Conservation (phyloP, 805 yeast species). For the Lipomyces mesembrius region DNA sequence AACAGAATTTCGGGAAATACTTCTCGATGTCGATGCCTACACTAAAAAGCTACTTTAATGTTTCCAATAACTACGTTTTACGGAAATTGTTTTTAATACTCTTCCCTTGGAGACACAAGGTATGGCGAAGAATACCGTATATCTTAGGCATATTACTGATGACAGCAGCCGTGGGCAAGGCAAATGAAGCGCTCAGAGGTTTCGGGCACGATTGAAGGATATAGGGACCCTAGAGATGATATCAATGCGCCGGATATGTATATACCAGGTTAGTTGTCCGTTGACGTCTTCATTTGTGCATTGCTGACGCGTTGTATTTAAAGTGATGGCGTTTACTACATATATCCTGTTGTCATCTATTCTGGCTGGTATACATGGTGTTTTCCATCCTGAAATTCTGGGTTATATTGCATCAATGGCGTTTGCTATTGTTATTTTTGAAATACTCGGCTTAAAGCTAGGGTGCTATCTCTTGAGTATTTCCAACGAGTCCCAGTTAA, state of each 20-base stretch:
- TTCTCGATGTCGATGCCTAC: conserved; percentile 53
- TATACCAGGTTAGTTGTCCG: conserved; percentile 61
- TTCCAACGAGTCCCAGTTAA: conserved; percentile 55
- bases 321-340: conserved; percentile 83
- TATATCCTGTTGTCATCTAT: conserved; percentile 83
- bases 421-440: conserved; percentile 77
- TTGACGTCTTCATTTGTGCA: neutral
- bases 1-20: conserved; percentile 64
- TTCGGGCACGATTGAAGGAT: conserved; percentile 51
- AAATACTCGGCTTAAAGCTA: conserved; percentile 72
- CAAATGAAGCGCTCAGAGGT: conserved; percentile 47
- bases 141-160: neutral
- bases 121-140: conserved; percentile 56
- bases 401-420: conserved; percentile 88
- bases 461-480: conserved; percentile 73
- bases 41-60: conserved; percentile 86
- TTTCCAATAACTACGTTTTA: conserved; percentile 83
- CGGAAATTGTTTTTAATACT: conserved; percentile 72
- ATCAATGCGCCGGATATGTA: conserved; percentile 95
- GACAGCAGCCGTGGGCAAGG: conserved; percentile 34
- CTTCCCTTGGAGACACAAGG: conserved; percentile 83
- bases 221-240: conserved; percentile 81
- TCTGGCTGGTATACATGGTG: conserved; percentile 82
- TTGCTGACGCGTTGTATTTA: neutral
- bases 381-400: conserved; percentile 89